Base-by-base conservation (phyloP, 2,329 filamentous ascomycete genomes). In the Epicoccum sorghinum region DNA sequence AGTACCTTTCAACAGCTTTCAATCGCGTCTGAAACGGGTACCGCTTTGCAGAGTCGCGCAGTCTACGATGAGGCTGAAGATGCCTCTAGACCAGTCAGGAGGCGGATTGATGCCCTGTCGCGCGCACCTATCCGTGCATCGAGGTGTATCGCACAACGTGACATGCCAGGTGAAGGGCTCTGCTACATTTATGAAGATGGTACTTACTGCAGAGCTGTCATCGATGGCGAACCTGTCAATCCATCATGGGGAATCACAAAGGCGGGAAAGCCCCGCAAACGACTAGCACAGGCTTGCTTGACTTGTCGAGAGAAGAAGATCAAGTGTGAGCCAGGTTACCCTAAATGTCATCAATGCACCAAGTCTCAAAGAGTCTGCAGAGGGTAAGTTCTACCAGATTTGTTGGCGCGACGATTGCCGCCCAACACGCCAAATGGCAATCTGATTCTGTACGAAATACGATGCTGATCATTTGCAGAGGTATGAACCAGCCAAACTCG, bases 241-340 rank as follows among this genome's bases (percentile, higher is more conserved):
- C 90, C 92, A 1, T 90, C 91, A 62, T 96, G 93, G 93, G 92
- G 93, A 13, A 87, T 96, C 8, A 96, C 93, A 32, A 96, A 96
- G 77, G 92, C 93, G 2, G 93, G 93, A 12, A 96, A 96, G 78
- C 92, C 93, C 42, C 86, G 93, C 62, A 97, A 97, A 78, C 84
- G 93, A 52, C 81, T 96, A 52, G 92, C 93, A 23, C 92, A 96
- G 72, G 91, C 91, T n/a, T 97, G 93, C 70, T 83, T 96, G 54
- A 95, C 91, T 10, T 97, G 93, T 73, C 86, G 93, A 45, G 92
- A 96, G 77, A 97, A 96, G 85, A 97, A 96, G 81, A 96, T 97
- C 78, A 96, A 96, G 75, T 97, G 93, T 69, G 91, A 96, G 61
- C 93, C 92, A 1, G 91, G 93, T 65, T 89, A 86, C 61, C 90